A percentile compares a stretch with the other conserved stretches of the same genome.
phyloP scores from a whole-genome alignment of 2,329 filamentous ascomycete species.

The Penicillium sp. region DNA sequence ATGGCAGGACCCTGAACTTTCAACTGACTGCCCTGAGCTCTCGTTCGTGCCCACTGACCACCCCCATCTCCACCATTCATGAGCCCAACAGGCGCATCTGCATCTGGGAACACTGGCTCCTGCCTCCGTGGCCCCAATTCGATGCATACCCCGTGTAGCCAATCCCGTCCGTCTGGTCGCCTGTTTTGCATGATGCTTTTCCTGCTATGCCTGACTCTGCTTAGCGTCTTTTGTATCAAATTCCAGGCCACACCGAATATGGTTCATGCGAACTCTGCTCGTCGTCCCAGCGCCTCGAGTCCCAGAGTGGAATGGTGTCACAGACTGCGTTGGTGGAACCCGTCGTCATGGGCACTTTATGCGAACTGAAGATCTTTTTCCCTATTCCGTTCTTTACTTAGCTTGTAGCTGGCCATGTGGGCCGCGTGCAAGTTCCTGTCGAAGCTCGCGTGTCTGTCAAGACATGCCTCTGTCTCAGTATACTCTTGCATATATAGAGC shows the following conservation, averaged over 20 bases:
- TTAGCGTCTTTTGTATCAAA: constrained; percentile 12
- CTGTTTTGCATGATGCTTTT: constrained; percentile 25
- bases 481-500: constrained; percentile 23
- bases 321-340: constrained; percentile 17
- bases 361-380: constrained; percentile 21
- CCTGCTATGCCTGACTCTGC: constrained; percentile 3
- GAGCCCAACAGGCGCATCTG: constrained; percentile 4
- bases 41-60: background rate
- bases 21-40: background rate
- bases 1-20: constrained; percentile 8
- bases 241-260: constrained; percentile 11
- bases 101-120: constrained; percentile 16
- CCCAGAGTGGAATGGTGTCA: constrained; percentile 21
- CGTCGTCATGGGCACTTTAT: constrained; percentile 7
- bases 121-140: constrained; percentile 17
- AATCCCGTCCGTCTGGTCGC: constrained; percentile 21
- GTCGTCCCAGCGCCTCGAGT: constrained; percentile 7
- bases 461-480: constrained; percentile 17
- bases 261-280: constrained; percentile 22
- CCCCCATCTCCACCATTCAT: constrained; percentile 2
- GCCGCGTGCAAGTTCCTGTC: constrained; percentile 15
- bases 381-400: constrained; percentile 18
- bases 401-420: constrained; percentile 24
- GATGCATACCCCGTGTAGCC: constrained; percentile 12
- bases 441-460: constrained; percentile 23